Evolutionary conservation across 2,329 filamentous ascomycete species (phyloP), one percentile per base, ranked within the genome.

Genomic region (Rhexocercosporidium sp.): DNA sequence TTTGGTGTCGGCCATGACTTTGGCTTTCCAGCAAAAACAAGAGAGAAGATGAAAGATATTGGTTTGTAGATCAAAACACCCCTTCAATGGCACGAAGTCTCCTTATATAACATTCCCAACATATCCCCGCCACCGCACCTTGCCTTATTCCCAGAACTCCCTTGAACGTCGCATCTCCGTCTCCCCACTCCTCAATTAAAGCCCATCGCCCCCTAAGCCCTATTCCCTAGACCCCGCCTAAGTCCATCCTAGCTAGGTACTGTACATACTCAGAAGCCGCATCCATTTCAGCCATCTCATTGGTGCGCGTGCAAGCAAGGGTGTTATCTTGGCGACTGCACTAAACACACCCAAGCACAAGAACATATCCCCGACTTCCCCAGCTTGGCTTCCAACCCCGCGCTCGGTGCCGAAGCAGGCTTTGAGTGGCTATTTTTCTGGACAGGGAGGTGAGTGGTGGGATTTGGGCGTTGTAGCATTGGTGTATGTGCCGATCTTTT

Each of bases 1-100:
- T 22, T 61, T 61, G 27, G 25, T 34, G 59, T 61, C 59, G 12
- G 59, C 59, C 59, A 61, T 61, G 27, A 16, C 53, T 37, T 25
- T 37, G 18, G 29, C 29, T 37, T 22, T 20, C 7, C 11, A 31
- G 29, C 14, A 29, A 16, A 61, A 25, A 37, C 8, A 29, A 22
- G 49, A 61, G 18, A 56, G 31, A 25, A n/a, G 31, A 56, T 22
- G n/a, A 56, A 37, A n/a, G 14, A 18, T 18, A 22, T 37, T 31
- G 37, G 2, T 53, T 16, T 31, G 27, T 18, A 8, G 14, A 5
- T 2, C 29, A 37, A 22, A 20, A 11, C n/a, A 7, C 20, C 9
- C 12, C 4, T 4, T 29, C 25, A 31, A 16, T 9, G 51, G 29
- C 3, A 56, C 31, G 3, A 3, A 37, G 16, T 11, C n/a, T 12